phyloP scores from a whole-genome alignment of 495 filamentous ascomycete genomes.

The Hypoxylon crocopeplum region DNA sequence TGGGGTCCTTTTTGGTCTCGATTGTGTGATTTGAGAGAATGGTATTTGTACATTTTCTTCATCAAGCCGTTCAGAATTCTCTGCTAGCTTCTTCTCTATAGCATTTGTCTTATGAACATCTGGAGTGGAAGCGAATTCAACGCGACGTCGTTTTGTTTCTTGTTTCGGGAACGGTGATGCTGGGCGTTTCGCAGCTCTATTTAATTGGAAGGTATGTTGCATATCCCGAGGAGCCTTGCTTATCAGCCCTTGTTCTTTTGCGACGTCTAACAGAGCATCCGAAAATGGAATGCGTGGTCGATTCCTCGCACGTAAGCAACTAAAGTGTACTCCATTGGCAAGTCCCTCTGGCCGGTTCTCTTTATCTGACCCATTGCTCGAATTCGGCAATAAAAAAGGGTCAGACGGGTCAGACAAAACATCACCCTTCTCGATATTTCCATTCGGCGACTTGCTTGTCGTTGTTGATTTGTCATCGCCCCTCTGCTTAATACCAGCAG shows the following conservation, averaged over 20 bases:
- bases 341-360: conserved; percentile 6
- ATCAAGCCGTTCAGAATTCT: not conserved
- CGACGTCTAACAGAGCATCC: conserved; percentile 27
- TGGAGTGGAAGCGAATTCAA: conserved; percentile 19
- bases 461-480: not conserved
- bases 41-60: not conserved
- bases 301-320: conserved; percentile 31
- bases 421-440: not conserved
- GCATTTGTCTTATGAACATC: not conserved
- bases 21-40: conserved; percentile 33
- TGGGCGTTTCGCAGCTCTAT: conserved; percentile 18
- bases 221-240: conserved; percentile 30
- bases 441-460: not conserved
- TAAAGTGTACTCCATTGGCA: conserved; percentile 29
- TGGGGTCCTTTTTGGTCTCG: conserved; percentile 16
- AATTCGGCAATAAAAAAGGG: not conserved
- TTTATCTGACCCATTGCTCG: not conserved
- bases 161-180: conserved; percentile 11
- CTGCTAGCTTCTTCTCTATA: not conserved
- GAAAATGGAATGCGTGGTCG: conserved; percentile 28
- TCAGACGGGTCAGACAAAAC: not conserved
- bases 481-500: not conserved
- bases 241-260: conserved; percentile 46
- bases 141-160: conserved; percentile 34
- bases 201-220: conserved; percentile 7